phyloP scores from a whole-genome alignment of 306 rosid species.

The Erythrophleum fordii region DNA sequence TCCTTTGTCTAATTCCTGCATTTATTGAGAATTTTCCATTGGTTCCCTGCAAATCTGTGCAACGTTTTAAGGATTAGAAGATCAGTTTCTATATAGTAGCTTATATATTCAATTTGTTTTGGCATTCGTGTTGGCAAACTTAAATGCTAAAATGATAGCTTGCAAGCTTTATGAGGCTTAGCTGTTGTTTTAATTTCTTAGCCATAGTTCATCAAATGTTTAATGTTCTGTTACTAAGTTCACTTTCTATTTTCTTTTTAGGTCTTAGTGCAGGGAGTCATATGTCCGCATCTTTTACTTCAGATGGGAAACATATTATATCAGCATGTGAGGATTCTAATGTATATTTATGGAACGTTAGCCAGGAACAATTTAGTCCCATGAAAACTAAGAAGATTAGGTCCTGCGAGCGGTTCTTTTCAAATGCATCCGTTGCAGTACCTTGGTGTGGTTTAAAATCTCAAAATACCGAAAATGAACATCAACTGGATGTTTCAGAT shows the following conservation, averaged over 20 bases:
- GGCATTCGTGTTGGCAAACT: conserved; percentile 24
- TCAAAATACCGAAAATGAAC: conserved; percentile 45
- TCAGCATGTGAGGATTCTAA: conserved; percentile 89
- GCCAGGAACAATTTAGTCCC: conserved; percentile 42
- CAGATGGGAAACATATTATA: conserved; percentile 92
- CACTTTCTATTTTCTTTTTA: conserved; percentile 43
- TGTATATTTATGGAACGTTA: conserved; percentile 80
- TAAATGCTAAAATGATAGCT: conserved; percentile 5
- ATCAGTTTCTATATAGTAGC: neutral
- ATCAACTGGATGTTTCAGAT: conserved; percentile 45
- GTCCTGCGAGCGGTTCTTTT: conserved; percentile 57
- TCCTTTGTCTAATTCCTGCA: conserved; percentile 23
- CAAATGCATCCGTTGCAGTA: conserved; percentile 60
- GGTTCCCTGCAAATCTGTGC: neutral
- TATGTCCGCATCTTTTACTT: conserved; percentile 71
- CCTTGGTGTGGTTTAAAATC: conserved; percentile 66
- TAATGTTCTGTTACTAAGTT: conserved; percentile 34
- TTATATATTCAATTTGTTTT: neutral
- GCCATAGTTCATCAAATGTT: conserved; percentile 7
- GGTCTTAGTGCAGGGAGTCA: conserved; percentile 69
- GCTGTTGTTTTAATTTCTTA: conserved; percentile 12
- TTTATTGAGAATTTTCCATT: conserved; percentile 11
- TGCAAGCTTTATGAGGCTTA: conserved; percentile 25
- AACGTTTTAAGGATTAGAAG: neutral
- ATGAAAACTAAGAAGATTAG: conserved; percentile 46